Conservation (phyloP, 1,139 yeast species). For the Blastobotrys indianensis region DNA sequence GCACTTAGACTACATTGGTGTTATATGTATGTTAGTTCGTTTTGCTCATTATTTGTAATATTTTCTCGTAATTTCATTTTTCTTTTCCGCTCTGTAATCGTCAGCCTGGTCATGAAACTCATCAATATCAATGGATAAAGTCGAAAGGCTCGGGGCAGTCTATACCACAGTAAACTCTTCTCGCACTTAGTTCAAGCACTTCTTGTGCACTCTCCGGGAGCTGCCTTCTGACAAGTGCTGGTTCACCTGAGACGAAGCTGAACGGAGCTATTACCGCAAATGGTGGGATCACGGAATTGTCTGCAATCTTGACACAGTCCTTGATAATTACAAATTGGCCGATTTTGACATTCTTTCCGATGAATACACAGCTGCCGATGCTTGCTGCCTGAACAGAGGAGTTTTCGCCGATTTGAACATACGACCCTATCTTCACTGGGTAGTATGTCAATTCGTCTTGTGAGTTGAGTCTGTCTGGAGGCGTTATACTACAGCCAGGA, state of each 20-base stretch:
- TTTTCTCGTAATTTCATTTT: too few relatives aligned
- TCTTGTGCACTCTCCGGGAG: conserved; percentile 35
- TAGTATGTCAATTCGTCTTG: conserved; percentile 21
- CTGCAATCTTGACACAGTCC: conserved; percentile 54
- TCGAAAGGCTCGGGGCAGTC: conserved; percentile 17
- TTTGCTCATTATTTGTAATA: too few relatives aligned
- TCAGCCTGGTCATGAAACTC: too few relatives aligned
- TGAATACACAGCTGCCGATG: conserved; percentile 42
- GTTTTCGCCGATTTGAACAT: conserved; percentile 46
- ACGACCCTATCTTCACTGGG: conserved; percentile 52
- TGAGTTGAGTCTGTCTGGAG: conserved; percentile 19
- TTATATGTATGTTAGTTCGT: too few relatives aligned
- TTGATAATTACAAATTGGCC: conserved; percentile 51
- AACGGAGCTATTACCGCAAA: conserved; percentile 56
- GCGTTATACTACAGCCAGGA: conserved; percentile 22
- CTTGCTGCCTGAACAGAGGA: conserved; percentile 39
- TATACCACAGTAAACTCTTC: conserved; percentile 30
- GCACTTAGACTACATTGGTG: too few relatives aligned
- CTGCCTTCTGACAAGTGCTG: conserved; percentile 23
- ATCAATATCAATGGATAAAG: too few relatives aligned
- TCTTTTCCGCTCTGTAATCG: too few relatives aligned
- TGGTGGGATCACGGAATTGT: conserved; percentile 48
- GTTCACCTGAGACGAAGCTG: conserved; percentile 41
- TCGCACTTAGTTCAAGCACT: conserved; percentile 31
- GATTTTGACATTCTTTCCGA: conserved; percentile 55